These are phyloP conservation scores for Rhodosporidiobolus odoratus DNA, from an alignment of 768 basidiomycete genomes.

Conservation along the genomic window DNA sequence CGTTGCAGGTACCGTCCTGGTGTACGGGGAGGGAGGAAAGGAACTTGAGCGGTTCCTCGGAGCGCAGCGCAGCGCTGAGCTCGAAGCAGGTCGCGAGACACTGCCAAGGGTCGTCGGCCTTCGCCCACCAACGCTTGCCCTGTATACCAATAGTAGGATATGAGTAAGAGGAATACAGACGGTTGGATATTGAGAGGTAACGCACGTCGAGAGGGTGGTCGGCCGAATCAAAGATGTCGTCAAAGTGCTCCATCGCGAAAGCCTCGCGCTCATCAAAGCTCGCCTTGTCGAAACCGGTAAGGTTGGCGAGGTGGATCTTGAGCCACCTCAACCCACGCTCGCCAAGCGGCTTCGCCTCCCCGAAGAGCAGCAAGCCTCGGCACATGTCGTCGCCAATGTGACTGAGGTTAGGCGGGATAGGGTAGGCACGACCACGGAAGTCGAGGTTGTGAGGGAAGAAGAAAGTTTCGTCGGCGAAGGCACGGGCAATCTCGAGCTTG, in stretches of 20 bases:
- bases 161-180: slow-evolving; percentile 6
- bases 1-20: slow-evolving; percentile 98
- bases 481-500: slow-evolving; percentile 89
- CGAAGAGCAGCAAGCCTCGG: slow-evolving; percentile 79
- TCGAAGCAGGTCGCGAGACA: slow-evolving; percentile 90
- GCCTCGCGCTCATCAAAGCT: slow-evolving; percentile 85
- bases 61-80: slow-evolving; percentile 70
- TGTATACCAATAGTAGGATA: slow-evolving; percentile 40
- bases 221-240: slow-evolving; percentile 76
- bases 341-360: slow-evolving; percentile 70
- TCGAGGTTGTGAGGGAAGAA: slow-evolving; percentile 95
- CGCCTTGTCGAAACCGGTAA: slow-evolving; percentile 91
- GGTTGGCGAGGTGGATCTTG: slow-evolving; percentile 87
- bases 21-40: slow-evolving; percentile 78
- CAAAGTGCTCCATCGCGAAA: slow-evolving; percentile 67
- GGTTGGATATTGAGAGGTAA: slow-evolving; percentile 13
- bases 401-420: slow-evolving; percentile 88
- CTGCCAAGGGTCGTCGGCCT: slow-evolving; percentile 96
- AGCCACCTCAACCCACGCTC: slow-evolving; percentile 84
- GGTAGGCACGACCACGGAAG: slow-evolving; percentile 95
- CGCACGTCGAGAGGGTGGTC: slow-evolving; percentile 68
- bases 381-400: slow-evolving; percentile 89
- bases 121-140: slow-evolving; percentile 80
- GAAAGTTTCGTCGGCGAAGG: slow-evolving; percentile 83
- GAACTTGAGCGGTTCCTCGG: slow-evolving; percentile 58